Percentiles rank a stretch among this genome's conserved stretches.
phyloP scores from a whole-genome alignment of 2,329 filamentous ascomycete species.

The Botrytis cinerea region DNA sequence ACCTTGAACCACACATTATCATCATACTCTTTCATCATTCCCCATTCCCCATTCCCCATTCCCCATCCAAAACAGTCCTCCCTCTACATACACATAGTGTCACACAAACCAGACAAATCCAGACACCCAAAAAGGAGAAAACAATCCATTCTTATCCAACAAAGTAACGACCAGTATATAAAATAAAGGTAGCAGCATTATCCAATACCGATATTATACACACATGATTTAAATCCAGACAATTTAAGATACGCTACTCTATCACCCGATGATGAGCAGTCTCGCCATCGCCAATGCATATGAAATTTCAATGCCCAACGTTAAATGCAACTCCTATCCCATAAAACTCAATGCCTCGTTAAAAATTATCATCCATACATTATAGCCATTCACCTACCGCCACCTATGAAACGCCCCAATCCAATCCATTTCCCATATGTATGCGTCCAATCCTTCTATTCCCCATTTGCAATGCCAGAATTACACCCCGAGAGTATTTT shows the following conservation, averaged over 20 bases:
- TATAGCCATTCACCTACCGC: background rate
- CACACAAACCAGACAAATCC: background rate
- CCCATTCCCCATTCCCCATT: too few relatives aligned
- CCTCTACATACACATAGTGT: too few relatives aligned
- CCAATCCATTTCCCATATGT: background rate
- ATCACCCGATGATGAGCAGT: background rate
- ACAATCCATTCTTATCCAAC: background rate
- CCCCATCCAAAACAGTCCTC: too few relatives aligned
- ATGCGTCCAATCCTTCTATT: background rate
- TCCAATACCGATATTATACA: background rate
- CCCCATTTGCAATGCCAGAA: background rate
- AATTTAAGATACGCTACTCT: background rate
- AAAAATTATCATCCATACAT: background rate
- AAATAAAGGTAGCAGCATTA: background rate
- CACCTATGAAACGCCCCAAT: background rate
- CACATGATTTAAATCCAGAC: background rate
- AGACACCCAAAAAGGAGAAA: background rate
- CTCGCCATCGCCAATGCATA: background rate
- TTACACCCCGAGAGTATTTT: background rate
- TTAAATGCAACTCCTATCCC: background rate
- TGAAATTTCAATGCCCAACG: background rate
- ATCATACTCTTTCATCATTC: too few relatives aligned
- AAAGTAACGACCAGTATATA: background rate
- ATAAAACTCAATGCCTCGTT: background rate
- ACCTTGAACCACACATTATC: too few relatives aligned